phyloP scores from a whole-genome alignment of 2,329 filamentous ascomycete species.

The Fusarium falciforme region DNA sequence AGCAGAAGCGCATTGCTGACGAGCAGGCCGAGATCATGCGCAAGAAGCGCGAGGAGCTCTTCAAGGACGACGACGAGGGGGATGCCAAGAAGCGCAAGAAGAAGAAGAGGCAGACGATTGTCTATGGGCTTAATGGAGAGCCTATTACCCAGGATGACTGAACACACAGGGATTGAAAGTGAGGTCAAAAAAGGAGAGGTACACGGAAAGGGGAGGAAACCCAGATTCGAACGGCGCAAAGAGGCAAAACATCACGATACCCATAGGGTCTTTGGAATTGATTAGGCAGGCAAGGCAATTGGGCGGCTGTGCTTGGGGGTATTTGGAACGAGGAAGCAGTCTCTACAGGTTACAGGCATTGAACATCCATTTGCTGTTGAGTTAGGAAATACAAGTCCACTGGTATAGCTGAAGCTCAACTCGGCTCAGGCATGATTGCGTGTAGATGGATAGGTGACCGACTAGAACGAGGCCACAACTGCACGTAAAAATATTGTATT shows the following conservation, averaged over 20 bases:
- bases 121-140: constrained; percentile 53
- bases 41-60: constrained; percentile 62
- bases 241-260: constrained; percentile 39
- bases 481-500: constrained; percentile 18
- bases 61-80: constrained; percentile 54
- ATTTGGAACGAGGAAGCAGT: constrained; percentile 17
- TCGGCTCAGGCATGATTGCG: neutral
- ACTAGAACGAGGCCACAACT: neutral
- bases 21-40: constrained; percentile 61
- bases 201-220: constrained; percentile 15
- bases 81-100: constrained; percentile 49
- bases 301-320: constrained; percentile 19
- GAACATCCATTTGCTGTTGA: neutral
- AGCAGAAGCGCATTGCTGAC: constrained; percentile 56
- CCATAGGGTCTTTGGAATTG: constrained; percentile 41
- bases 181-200: constrained; percentile 1
- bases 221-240: constrained; percentile 32
- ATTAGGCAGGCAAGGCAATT: constrained; percentile 10
- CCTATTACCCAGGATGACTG: constrained; percentile 45
- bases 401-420: neutral
- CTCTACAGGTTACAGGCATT: neutral
- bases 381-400: neutral
- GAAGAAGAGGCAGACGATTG: constrained; percentile 49
- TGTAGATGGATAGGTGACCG: neutral
- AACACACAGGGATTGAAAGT: constrained; percentile 1